Evolutionary conservation across 2,329 filamentous ascomycete species (phyloP).

Genomic region (Penicillium polonicum): DNA sequence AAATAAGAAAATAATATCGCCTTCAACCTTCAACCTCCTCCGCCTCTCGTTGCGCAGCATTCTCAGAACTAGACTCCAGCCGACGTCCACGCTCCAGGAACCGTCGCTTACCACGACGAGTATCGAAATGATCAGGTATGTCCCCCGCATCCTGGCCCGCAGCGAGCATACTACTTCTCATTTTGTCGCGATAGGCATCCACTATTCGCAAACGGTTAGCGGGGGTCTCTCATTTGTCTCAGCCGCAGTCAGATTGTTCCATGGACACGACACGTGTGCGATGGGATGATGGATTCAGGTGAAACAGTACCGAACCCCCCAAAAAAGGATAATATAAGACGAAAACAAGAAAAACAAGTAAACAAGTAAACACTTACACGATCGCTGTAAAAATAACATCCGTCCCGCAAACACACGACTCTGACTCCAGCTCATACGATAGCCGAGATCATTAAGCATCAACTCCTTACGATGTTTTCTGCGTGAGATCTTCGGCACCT

Average conservation of each 20-base stretch:
- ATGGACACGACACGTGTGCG: constrained; percentile 11
- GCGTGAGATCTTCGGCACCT: constrained; percentile 71
- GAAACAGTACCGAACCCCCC: constrained; percentile 5
- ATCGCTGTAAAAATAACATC: constrained; percentile 85
- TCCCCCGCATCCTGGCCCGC: constrained; percentile 71
- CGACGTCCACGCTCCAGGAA: constrained; percentile 56
- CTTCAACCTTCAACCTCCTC: constrained; percentile 39
- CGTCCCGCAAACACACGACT: constrained; percentile 85
- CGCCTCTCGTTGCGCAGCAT: constrained; percentile 34
- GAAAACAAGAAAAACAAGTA: constrained; percentile 5
- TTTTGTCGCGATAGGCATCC: constrained; percentile 92
- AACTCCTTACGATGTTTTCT: constrained; percentile 75
- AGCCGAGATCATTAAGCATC: constrained; percentile 88
- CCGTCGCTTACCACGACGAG: constrained; percentile 76
- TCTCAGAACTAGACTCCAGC: constrained; percentile 18
- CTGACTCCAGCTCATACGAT: constrained; percentile 95
- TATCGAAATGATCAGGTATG: constrained; percentile 84
- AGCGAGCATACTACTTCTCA: constrained; percentile 75
- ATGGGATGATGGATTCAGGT: background rate
- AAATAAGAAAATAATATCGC: background rate
- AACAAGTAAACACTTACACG: constrained; percentile 63
- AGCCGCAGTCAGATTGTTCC: background rate
- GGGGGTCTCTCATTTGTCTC: constrained; percentile 1
- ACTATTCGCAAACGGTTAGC: constrained; percentile 54
- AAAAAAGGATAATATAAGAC: constrained; percentile 11